Conservation (phyloP, 805 yeast genomes). For the Ogataea kodamae region DNA sequence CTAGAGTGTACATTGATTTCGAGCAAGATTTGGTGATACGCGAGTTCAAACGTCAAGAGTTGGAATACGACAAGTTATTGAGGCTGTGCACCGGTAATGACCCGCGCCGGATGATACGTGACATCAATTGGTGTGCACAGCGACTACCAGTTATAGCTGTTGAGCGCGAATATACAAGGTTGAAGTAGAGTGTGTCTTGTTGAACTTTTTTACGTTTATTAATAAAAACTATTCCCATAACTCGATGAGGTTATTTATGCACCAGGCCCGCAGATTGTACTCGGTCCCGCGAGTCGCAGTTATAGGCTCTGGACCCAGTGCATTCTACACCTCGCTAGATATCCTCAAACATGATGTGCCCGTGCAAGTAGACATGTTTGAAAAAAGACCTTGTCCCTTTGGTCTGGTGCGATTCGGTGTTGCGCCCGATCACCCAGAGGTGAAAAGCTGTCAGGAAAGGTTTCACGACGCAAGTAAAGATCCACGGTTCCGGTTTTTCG, state of each 20-base stretch:
- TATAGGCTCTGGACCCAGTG: constrained; percentile 96
- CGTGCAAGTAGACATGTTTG: constrained; percentile 67
- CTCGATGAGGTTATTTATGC: constrained; percentile 6
- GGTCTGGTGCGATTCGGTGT: constrained; percentile 93
- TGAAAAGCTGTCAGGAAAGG: constrained; percentile 77
- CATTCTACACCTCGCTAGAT: constrained; percentile 83
- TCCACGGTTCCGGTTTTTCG: constrained; percentile 54
- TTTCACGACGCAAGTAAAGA: constrained; percentile 48
- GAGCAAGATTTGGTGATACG: constrained; percentile 59
- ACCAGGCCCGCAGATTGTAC: constrained; percentile 1
- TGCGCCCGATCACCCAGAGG: constrained; percentile 99
- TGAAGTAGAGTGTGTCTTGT: too few relatives aligned
- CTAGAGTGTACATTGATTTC: constrained; percentile 79
- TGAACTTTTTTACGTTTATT: too few relatives aligned
- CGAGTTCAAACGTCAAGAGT: constrained; percentile 73
- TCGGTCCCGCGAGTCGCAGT: constrained; percentile 53
- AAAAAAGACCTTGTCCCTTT: constrained; percentile 81
- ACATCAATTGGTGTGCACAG: constrained; percentile 79
- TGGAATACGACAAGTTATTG: constrained; percentile 44
- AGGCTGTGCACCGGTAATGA: constrained; percentile 50
- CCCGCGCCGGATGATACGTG: constrained; percentile 69
- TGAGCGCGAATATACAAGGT: constrained; percentile 23
- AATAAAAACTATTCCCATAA: constrained; percentile 3
- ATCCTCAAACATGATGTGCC: constrained; percentile 42
- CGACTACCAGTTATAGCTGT: constrained; percentile 24